Evolutionary conservation across 768 basidiomycete species (phyloP).

Genomic region (Termitomyces sp.): DNA sequence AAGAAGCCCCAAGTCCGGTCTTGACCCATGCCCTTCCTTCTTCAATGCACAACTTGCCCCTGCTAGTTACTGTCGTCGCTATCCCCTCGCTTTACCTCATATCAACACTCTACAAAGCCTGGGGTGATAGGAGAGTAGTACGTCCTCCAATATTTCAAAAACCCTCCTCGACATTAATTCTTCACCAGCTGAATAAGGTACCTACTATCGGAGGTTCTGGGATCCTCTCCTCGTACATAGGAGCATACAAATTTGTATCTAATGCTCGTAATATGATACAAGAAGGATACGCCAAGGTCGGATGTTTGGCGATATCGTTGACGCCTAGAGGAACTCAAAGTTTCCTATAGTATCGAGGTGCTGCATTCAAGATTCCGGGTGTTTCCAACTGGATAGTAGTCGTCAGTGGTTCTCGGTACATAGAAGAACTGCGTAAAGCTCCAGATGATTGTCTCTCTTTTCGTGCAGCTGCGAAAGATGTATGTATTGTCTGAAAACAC

Average conservation of each 20-base stretch:
- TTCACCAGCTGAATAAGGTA: slow-evolving; percentile 16
- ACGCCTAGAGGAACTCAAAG: background rate
- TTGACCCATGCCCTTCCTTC: too few species aligned
- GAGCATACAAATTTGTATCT: slow-evolving; percentile 18
- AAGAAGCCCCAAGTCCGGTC: background rate
- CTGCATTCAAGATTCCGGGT: slow-evolving; percentile 35
- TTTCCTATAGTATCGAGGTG: slow-evolving; percentile 10
- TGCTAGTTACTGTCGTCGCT: background rate
- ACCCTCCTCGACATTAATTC: background rate
- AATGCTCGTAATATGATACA: slow-evolving; percentile 20
- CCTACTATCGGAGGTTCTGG: slow-evolving; percentile 28
- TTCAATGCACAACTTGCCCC: background rate
- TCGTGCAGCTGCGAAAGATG: slow-evolving; percentile 21
- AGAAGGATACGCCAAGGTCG: slow-evolving; percentile 26
- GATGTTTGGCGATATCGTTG: background rate
- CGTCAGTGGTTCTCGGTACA: slow-evolving; percentile 30
- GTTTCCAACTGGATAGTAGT: slow-evolving; percentile 40
- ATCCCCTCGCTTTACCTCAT: slow-evolving; percentile 1
- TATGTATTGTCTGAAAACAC: slow-evolving; percentile 5
- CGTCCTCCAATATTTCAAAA: background rate
- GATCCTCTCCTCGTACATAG: slow-evolving; percentile 24
- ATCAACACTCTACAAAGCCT: background rate
- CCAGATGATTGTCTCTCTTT: slow-evolving; percentile 25
- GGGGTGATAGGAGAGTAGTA: slow-evolving; percentile 1
- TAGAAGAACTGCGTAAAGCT: slow-evolving; percentile 46